These are phyloP conservation scores for Gymnopus androsaceus DNA, from an alignment of 1,284 basidiomycete genomes.

Conservation along the genomic window DNA sequence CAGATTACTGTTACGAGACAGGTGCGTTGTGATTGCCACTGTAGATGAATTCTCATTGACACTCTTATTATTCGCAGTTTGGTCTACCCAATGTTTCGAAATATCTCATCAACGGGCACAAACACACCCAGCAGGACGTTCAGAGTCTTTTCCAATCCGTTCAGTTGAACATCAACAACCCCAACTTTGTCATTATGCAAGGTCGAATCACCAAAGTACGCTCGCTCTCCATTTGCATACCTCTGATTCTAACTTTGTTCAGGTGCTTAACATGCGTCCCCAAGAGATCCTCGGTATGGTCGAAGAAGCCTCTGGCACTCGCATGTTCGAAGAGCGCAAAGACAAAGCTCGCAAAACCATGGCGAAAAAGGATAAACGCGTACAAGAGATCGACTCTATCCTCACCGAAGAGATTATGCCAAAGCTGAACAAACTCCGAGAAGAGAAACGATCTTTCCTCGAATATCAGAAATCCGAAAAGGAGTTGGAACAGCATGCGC, in stretches of 20 bases:
- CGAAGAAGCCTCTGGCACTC: slow-evolving; percentile 97
- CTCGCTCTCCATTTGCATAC: slow-evolving; percentile 13
- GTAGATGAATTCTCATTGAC: background rate
- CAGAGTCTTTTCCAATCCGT: slow-evolving; percentile 97
- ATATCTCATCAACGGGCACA: slow-evolving; percentile 97
- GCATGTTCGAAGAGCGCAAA: slow-evolving; percentile 99
- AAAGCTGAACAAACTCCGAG: slow-evolving; percentile 89
- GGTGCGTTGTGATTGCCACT: slow-evolving; percentile 47
- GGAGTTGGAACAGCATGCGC: slow-evolving; percentile 88
- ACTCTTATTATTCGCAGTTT: slow-evolving; percentile 69
- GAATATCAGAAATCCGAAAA: slow-evolving; percentile 89
- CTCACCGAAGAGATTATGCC: slow-evolving; percentile 93
- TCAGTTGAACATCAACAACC: slow-evolving; percentile 99
- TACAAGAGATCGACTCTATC: slow-evolving; percentile 84
- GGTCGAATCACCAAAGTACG: slow-evolving; percentile 88
- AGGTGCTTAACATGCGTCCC: slow-evolving; percentile 98
- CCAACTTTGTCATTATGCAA: slow-evolving; percentile 99
- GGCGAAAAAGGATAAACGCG: slow-evolving; percentile 96
- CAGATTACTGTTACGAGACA: slow-evolving; percentile 98
- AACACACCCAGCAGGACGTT: slow-evolving; percentile 84
- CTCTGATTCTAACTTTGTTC: slow-evolving; percentile 18
- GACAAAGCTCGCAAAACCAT: slow-evolving; percentile 98
- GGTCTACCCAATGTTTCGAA: slow-evolving; percentile 94
- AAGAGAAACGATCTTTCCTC: slow-evolving; percentile 89
- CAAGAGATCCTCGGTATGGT: slow-evolving; percentile 98